phyloP scores from a whole-genome alignment of 2,329 filamentous ascomycete species.

The Lecanicillium sp. region DNA sequence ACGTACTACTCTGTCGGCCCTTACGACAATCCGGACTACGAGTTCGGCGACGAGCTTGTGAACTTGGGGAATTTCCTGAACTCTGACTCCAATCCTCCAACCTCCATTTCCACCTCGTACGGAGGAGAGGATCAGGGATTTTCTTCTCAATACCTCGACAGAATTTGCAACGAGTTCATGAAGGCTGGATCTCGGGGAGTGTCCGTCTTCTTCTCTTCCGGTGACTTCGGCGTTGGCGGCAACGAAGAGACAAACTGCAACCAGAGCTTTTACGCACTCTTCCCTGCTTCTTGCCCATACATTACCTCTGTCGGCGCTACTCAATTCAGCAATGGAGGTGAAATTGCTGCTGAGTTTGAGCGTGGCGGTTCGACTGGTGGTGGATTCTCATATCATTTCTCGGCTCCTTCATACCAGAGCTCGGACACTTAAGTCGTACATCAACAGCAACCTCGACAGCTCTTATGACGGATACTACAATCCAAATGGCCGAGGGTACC shows the following conservation, averaged over 20 bases:
- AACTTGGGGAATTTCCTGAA: conserved; percentile 6
- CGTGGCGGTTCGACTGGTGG: conserved; percentile 4
- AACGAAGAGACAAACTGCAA: conserved; percentile 14
- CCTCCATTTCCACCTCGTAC: conserved; percentile 46
- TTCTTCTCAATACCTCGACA: conserved; percentile 14
- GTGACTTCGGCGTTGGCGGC: conserved; percentile 15
- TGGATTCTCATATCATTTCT: conserved; percentile 5
- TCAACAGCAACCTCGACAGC: background rate
- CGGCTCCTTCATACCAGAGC: conserved; percentile 1
- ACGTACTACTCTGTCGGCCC: conserved; percentile 7
- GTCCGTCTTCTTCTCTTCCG: conserved; percentile 37
- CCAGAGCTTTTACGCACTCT: conserved; percentile 26
- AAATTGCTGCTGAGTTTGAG: conserved; percentile 2
- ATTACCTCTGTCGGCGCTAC: conserved; percentile 46
- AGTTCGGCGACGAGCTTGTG: conserved; percentile 6
- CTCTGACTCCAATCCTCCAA: conserved; percentile 6
- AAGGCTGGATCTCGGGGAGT: conserved; percentile 46
- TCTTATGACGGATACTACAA: conserved; percentile 3
- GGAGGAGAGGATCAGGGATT: conserved; percentile 40
- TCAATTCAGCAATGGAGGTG: background rate
- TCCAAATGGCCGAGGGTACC: conserved; percentile 5
- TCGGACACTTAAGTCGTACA: background rate
- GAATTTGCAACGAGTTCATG: conserved; percentile 49
- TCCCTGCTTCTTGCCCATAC: conserved; percentile 33
- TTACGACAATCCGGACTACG: background rate